Conservation (phyloP, 495 filamentous ascomycete species). For the Lepidopterella palustris region DNA sequence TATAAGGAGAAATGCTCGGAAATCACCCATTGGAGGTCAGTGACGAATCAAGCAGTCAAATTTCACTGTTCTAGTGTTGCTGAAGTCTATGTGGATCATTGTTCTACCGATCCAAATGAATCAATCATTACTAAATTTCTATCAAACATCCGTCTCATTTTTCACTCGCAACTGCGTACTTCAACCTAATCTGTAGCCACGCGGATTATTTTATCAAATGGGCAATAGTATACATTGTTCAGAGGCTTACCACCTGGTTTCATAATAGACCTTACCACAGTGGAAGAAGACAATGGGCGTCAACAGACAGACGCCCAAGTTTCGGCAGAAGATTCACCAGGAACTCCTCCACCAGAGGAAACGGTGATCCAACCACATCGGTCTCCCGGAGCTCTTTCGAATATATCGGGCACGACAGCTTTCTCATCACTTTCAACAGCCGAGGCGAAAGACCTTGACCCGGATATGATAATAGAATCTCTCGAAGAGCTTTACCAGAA, state of each 20-base stretch:
- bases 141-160: too few species aligned
- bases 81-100: too few species aligned
- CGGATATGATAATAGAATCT: slow-evolving; percentile 30
- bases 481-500: slow-evolving; percentile 33
- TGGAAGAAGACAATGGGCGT: slow-evolving; percentile 13
- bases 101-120: too few species aligned
- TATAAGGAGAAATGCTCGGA: slow-evolving; percentile 8
- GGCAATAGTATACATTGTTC: neutral
- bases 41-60: too few species aligned
- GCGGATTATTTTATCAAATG: neutral
- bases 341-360: slow-evolving; percentile 11
- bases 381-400: slow-evolving; percentile 22
- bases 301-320: slow-evolving; percentile 3
- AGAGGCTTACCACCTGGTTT: neutral
- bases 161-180: too few species aligned
- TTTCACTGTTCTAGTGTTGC: too few species aligned
- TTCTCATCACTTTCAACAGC: slow-evolving; percentile 17
- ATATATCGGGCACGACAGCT: slow-evolving; percentile 29
- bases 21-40: neutral
- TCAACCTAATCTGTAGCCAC: too few species aligned
- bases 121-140: too few species aligned
- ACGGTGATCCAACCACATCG: neutral
- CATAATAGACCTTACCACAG: slow-evolving; percentile 19
- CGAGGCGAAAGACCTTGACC: slow-evolving; percentile 28
- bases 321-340: slow-evolving; percentile 1